Base-by-base conservation (phyloP, 306 rosid species). In the Quercus cerris region DNA sequence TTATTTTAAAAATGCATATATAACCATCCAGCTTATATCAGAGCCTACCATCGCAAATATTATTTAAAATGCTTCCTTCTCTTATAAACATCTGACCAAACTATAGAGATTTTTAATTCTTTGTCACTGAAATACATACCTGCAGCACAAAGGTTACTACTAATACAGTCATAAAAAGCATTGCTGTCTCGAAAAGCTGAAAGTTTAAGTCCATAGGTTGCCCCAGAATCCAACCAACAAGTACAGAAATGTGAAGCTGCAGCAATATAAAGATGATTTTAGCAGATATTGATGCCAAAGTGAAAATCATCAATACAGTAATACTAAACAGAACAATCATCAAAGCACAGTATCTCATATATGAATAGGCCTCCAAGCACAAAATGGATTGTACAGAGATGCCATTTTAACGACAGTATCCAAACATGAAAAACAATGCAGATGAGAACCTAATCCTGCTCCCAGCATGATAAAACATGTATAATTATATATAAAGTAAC, bases 191-290 rank as follows among this genome's bases (percentile, higher is more conserved):
- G 57, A 94, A 90, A 80, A 91, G 92, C 81, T 90, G 92, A 51
- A 94, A 94, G 87, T 94, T 90, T 70, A 90, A 82, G 90, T 94
- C 95, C 98, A 94, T 79, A 15, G 93, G 85, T 10, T 19, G 86
- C 57, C 94, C 95, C 87, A 78, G 82, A 52, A 90, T 88, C 98
- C 98, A 94, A 44, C 92, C 91, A 81, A 83, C 77, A 66, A 91
- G 84, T 31, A 94, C 98, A 72, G 89, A 90, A 83, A 89, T 88
- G 28, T 94, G 98, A 82, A 91, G 85, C 97, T 94, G 95, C 97
- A 89, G 9, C 46, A 59, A 80, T 46, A 84, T 3, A 66, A 61
- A 59, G 73, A 70, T 30, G 11, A 33, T 41, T 31, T 69, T 10
- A 58, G 57, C 70, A n/a, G 56, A 20, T 38, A 52, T 73, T 54